phyloP scores from a whole-genome alignment of 129 eudicot genomes.

The Tagetes erecta region DNA sequence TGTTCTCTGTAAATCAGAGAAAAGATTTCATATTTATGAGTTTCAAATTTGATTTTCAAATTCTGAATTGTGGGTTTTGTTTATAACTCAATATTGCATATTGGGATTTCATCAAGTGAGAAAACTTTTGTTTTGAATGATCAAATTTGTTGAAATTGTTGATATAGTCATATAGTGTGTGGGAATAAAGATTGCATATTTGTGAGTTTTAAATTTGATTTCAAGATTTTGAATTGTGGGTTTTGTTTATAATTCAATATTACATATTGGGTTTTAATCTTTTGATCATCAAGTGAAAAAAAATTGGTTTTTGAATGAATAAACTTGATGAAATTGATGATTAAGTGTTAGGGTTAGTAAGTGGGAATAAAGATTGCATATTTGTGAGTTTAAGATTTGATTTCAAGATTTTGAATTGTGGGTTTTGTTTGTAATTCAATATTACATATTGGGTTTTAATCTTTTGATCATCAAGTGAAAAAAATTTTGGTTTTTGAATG shows the following conservation, averaged over 20 bases:
- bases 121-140: constrained; percentile 24
- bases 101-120: constrained; percentile 24
- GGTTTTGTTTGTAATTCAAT: constrained; percentile 23
- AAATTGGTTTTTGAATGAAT: no score
- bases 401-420: constrained; percentile 11
- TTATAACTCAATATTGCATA: constrained; percentile 14
- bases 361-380: constrained; percentile 9
- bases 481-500: constrained; percentile 21
- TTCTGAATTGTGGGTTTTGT: constrained; percentile 27
- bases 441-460: constrained; percentile 20
- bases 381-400: constrained; percentile 5
- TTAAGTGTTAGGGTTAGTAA: background rate
- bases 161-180: no score
- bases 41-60: background rate
- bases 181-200: no score
- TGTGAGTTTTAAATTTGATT: no score
- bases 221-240: no score
- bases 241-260: no score
- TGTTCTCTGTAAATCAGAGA: constrained; percentile 7
- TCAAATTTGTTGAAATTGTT: background rate
- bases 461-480: constrained; percentile 2
- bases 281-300: no score
- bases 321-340: no score
- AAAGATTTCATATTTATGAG: constrained; percentile 23
- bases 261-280: no score